These are phyloP conservation scores for Diplodia seriata DNA, from an alignment of 2,329 filamentous ascomycete genomes.

Conservation along the genomic window DNA sequence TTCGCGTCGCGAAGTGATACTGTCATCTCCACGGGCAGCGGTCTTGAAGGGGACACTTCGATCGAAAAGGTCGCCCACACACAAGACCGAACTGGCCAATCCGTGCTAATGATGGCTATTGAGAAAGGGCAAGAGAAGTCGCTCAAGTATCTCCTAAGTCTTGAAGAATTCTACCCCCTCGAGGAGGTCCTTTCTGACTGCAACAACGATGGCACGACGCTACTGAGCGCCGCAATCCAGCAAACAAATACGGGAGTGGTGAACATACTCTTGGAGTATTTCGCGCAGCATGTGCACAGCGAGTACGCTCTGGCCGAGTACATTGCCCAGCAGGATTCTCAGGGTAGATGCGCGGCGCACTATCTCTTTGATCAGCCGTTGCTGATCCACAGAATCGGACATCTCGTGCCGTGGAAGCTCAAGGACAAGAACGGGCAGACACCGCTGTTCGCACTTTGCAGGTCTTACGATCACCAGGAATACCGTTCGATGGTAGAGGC, in stretches of 20 bases:
- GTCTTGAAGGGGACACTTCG: constrained; percentile 84
- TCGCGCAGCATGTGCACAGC: constrained; percentile 63
- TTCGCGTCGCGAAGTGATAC: constrained; percentile 82
- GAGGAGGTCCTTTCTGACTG: constrained; percentile 78
- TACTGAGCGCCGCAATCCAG: constrained; percentile 90
- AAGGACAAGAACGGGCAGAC: constrained; percentile 97
- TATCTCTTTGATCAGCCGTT: constrained; percentile 92
- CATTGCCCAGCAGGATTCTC: constrained; percentile 76
- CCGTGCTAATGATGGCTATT: constrained; percentile 68
- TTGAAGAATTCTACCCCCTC: constrained; percentile 77
- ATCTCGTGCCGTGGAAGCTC: constrained; percentile 83
- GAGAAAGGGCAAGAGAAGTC: constrained; percentile 70
- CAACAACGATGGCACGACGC: constrained; percentile 87
- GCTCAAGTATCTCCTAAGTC: constrained; percentile 79
- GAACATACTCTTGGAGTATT: constrained; percentile 74
- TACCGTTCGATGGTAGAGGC: constrained; percentile 88
- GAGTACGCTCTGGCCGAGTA: constrained; percentile 69
- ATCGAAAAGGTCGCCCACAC: constrained; percentile 79
- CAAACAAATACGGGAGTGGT: constrained; percentile 77
- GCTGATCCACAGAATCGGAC: constrained; percentile 78
- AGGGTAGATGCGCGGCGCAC: constrained; percentile 90
- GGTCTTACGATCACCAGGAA: constrained; percentile 90
- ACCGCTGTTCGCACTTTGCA: constrained; percentile 92
- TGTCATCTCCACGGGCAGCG: constrained; percentile 74
- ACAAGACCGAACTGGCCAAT: constrained; percentile 75